Evolutionary conservation across 2,329 filamentous ascomycete species (phyloP).

Genomic region (Diaporthe ampelina): DNA sequence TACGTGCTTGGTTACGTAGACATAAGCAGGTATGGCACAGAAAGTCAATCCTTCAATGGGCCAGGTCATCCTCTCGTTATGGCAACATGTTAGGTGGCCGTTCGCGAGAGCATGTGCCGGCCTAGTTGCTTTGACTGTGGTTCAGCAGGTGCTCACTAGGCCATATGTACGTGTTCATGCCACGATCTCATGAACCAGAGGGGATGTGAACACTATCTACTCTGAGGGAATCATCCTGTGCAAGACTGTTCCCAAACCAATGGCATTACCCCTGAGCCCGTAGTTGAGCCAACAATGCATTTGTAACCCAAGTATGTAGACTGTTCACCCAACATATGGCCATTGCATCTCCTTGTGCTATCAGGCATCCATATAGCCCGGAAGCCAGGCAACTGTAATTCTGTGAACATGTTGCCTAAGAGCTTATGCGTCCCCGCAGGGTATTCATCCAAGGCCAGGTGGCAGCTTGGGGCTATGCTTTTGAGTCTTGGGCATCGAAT

Average conservation of each 20-base stretch:
- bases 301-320: background rate
- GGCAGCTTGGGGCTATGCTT: conserved; percentile 12
- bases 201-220: background rate
- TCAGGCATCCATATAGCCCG: conserved; percentile 1
- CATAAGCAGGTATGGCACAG: background rate
- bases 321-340: background rate
- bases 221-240: too few relatives aligned
- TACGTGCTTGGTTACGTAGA: background rate
- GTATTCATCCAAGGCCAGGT: conserved; percentile 2
- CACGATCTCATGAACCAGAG: background rate
- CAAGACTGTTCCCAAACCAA: too few relatives aligned
- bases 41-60: background rate
- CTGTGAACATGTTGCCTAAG: background rate
- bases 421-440: background rate
- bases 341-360: background rate
- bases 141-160: background rate
- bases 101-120: background rate
- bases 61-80: background rate
- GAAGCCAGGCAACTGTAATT: background rate
- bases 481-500: background rate
- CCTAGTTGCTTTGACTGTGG: background rate
- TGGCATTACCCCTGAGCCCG: background rate
- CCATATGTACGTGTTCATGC: background rate
- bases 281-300: background rate
- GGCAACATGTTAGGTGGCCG: background rate